These are phyloP conservation scores for Mucor saturninus DNA, from an alignment of 371 early-diverging fungal genomes.

Conservation along the genomic window DNA sequence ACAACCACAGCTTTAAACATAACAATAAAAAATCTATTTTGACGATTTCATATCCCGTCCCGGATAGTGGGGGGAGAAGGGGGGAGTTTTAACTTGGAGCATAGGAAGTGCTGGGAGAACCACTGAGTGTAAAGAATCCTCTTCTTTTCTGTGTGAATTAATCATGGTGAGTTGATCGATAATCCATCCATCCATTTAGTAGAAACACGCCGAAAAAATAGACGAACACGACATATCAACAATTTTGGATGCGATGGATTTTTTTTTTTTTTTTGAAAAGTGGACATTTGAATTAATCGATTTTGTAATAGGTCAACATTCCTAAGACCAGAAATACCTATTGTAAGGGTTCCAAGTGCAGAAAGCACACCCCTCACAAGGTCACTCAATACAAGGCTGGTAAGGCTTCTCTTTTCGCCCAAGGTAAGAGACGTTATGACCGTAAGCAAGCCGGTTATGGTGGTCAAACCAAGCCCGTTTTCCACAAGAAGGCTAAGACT, in stretches of 20 bases:
- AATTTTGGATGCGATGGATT: constrained; percentile 3
- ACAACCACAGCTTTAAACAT: constrained; percentile 35
- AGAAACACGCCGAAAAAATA: neutral
- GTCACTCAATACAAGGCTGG: constrained; percentile 99
- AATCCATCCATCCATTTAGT: constrained; percentile 24
- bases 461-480: constrained; percentile 99
- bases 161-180: constrained; percentile 29
- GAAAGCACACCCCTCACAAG: constrained; percentile 98
- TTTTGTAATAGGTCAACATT: constrained; percentile 82
- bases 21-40: too few relatives aligned
- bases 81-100: neutral
- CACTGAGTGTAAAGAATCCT: constrained; percentile 8
- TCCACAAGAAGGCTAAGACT: constrained; percentile 96
- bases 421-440: constrained; percentile 80
- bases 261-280: neutral
- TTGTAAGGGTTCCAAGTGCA: constrained; percentile 96
- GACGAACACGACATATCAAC: constrained; percentile 4
- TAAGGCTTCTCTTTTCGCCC: constrained; percentile 97
- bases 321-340: constrained; percentile 96
- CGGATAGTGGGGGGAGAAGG: neutral
- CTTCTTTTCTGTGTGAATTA: constrained; percentile 31
- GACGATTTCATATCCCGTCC: too few relatives aligned
- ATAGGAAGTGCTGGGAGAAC: neutral
- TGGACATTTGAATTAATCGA: neutral
- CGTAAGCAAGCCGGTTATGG: constrained; percentile 94